Evolutionary conservation across 116 monocot species (phyloP).

Genomic region (Papilionanthe hybrid): DNA sequence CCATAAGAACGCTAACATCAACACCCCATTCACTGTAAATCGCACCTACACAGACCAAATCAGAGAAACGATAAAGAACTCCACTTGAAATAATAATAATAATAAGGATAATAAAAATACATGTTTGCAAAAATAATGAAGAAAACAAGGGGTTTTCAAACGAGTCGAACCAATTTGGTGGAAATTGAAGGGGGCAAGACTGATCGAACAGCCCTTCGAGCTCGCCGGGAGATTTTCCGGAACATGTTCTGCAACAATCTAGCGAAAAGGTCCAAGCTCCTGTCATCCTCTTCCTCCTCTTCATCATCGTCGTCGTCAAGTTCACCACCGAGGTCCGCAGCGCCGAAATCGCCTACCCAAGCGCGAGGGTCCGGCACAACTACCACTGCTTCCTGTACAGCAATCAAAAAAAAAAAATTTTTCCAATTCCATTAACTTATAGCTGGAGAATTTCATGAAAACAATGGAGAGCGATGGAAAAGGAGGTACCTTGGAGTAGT

Average conservation of each 20-base stretch:
- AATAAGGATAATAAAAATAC: background rate
- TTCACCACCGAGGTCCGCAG: constrained; percentile 11
- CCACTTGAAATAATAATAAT: background rate
- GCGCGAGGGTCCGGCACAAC: constrained; percentile 53
- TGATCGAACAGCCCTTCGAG: constrained; percentile 62
- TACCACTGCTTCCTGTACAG: constrained; percentile 39
- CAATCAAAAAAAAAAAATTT: background rate
- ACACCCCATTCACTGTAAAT: constrained; percentile 81
- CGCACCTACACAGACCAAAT: constrained; percentile 39
- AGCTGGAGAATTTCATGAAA: background rate
- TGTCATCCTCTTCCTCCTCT: constrained; percentile 63
- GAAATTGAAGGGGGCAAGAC: constrained; percentile 76
- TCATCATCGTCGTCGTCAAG: constrained; percentile 35
- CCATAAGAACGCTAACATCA: constrained; percentile 83
- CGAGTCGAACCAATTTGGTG: constrained; percentile 55
- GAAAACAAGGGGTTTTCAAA: no score
- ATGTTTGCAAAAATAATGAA: background rate
- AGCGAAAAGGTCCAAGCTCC: constrained; percentile 83
- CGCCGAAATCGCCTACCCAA: constrained; percentile 35
- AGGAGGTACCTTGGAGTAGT: constrained; percentile 34
- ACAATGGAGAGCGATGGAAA: background rate
- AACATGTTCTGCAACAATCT: constrained; percentile 63
- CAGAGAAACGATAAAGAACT: background rate
- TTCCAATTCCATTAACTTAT: background rate
- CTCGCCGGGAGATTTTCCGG: constrained; percentile 62